These are phyloP conservation scores for Phytophthora sansomeana DNA, from an alignment of 352 stramenopile genomes.

Conservation along the genomic window DNA sequence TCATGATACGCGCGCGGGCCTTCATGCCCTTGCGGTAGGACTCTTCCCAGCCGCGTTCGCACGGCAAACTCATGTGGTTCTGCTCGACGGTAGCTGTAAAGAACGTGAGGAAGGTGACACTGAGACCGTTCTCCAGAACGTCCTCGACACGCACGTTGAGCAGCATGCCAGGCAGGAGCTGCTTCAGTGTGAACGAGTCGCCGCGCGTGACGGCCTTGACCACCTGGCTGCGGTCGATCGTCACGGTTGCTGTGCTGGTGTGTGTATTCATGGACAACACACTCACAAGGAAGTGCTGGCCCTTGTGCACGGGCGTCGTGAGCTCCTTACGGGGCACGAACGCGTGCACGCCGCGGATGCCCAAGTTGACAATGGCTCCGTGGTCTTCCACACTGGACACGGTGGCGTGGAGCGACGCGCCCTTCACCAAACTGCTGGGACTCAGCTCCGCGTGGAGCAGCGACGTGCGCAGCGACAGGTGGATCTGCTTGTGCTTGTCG, in stretches of 20 bases:
- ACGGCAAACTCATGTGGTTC: slow-evolving; percentile 90
- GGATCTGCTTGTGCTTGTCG: slow-evolving; percentile 88
- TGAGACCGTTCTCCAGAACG: slow-evolving; percentile 84
- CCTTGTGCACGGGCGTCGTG: slow-evolving; percentile 42
- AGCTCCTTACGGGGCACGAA: slow-evolving; percentile 87
- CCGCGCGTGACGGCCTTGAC: slow-evolving; percentile 85
- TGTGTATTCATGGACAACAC: slow-evolving; percentile 80
- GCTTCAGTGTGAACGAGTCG: slow-evolving; percentile 88
- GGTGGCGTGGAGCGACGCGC: slow-evolving; percentile 83
- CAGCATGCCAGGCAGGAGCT: slow-evolving; percentile 93
- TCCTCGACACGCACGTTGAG: slow-evolving; percentile 93
- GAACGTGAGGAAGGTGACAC: slow-evolving; percentile 91
- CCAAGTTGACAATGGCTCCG: slow-evolving; percentile 93
- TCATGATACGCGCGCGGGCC: slow-evolving; percentile 86
- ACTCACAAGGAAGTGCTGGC: slow-evolving; percentile 75
- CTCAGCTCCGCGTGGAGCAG: slow-evolving; percentile 86
- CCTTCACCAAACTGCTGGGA: slow-evolving; percentile 68
- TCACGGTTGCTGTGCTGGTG: slow-evolving; percentile 80
- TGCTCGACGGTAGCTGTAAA: slow-evolving; percentile 90
- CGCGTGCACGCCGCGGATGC: slow-evolving; percentile 74
- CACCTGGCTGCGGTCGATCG: slow-evolving; percentile 62
- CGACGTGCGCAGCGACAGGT: slow-evolving; percentile 89
- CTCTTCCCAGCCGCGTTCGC: slow-evolving; percentile 76
- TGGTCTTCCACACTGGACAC: slow-evolving; percentile 95
- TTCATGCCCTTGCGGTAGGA: slow-evolving; percentile 86